These are phyloP conservation scores for Aurifilum marmelostoma DNA, from an alignment of 2,329 filamentous ascomycete species.

Conservation along the genomic window DNA sequence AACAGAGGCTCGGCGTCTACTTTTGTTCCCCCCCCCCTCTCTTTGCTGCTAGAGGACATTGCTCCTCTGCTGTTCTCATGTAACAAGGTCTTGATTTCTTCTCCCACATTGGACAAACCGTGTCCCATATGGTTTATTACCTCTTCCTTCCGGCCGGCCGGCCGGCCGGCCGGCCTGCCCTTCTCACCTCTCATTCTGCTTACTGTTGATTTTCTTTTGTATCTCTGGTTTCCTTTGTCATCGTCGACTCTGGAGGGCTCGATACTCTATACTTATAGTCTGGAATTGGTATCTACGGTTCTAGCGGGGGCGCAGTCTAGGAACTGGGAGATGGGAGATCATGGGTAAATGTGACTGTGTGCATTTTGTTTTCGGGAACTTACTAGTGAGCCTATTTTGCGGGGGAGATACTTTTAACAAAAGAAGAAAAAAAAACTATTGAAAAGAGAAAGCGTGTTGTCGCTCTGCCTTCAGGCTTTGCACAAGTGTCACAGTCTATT, in stretches of 20 bases:
- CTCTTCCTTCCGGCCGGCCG: slow-evolving; percentile 14
- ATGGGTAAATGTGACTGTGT: slow-evolving; percentile 7
- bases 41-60: slow-evolving; percentile 11
- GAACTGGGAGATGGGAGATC: neutral
- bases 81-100: slow-evolving; percentile 23
- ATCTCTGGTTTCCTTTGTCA: neutral
- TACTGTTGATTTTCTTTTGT: neutral
- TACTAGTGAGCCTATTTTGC: neutral
- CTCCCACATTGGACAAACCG: neutral
- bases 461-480: neutral
- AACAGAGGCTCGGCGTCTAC: slow-evolving; percentile 1
- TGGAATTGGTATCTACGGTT: slow-evolving; percentile 13
- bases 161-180: slow-evolving; percentile 17
- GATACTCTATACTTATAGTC: slow-evolving; percentile 5
- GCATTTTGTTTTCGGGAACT: neutral
- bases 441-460: slow-evolving; percentile 10
- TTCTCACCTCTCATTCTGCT: neutral
- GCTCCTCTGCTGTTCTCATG: slow-evolving; percentile 23
- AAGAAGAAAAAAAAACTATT: neutral
- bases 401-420: too few species aligned
- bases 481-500: neutral
- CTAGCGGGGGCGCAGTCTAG: neutral
- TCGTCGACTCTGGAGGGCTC: neutral
- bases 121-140: slow-evolving; percentile 20
- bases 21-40: neutral